Percentiles rank a stretch among this genome's conserved stretches.
phyloP scores from a whole-genome alignment of 208 protist species.

The Trypanosoma mega region DNA sequence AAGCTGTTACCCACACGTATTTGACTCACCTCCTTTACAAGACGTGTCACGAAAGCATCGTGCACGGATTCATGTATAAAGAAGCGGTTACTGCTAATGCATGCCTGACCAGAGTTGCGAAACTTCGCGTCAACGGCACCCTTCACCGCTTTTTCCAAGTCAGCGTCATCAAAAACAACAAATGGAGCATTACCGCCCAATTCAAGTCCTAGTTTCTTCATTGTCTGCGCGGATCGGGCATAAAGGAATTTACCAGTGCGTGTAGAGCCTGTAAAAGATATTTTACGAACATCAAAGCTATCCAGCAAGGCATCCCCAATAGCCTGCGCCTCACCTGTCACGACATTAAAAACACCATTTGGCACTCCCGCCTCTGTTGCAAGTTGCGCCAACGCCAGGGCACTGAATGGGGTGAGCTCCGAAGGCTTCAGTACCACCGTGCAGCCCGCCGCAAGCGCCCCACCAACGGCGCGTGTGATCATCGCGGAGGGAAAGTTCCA shows the following conservation, averaged over 20 bases:
- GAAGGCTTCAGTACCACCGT: constrained; percentile 90
- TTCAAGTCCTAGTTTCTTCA: constrained; percentile 87
- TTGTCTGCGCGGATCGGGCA: constrained; percentile 46
- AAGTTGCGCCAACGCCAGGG: constrained; percentile 70
- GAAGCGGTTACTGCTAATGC: constrained; percentile 82
- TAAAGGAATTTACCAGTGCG: constrained; percentile 72
- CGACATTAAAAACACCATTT: constrained; percentile 77
- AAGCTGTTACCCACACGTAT: constrained; percentile 80
- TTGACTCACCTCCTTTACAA: constrained; percentile 40
- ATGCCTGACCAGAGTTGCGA: constrained; percentile 88
- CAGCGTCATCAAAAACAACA: constrained; percentile 89
- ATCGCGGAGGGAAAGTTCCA: constrained; percentile 93
- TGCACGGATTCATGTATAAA: constrained; percentile 73
- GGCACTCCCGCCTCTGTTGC: constrained; percentile 73
- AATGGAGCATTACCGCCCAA: constrained; percentile 93
- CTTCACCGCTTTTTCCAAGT: constrained; percentile 63
- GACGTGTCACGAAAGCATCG: constrained; percentile 46
- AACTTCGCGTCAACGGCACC: constrained; percentile 74
- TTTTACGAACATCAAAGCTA: constrained; percentile 69
- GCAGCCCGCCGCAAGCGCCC: constrained; percentile 90
- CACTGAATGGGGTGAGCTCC: constrained; percentile 75
- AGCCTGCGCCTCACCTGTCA: constrained; percentile 64
- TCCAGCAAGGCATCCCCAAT: constrained; percentile 65
- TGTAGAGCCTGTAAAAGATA: constrained; percentile 90
- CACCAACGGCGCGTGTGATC: constrained; percentile 71